Evolutionary conservation across 306 rosid genomes (phyloP), one percentile per base, ranked within the genome.

Genomic region (Cajanus cajan): DNA sequence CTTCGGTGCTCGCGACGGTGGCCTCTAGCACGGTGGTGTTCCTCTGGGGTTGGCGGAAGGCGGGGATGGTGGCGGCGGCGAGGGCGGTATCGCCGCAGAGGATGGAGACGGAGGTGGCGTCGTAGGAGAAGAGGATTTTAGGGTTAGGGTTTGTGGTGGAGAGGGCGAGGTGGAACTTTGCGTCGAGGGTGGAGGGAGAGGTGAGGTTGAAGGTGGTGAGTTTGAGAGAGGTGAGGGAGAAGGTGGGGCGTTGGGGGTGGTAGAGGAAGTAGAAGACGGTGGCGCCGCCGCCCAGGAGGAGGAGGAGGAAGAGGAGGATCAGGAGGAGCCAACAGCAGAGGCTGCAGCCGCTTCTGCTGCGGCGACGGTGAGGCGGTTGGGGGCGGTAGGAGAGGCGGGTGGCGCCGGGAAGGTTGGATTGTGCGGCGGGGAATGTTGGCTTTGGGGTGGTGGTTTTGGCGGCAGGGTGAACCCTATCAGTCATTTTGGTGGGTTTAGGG

Each of bases 331-430:
- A 92, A 80, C 83, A 80, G 77, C 88, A 89, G 71, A 85, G 81
- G 47, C 89, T 86, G 85, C 97, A 88, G 79, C 87, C 89, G 51
- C 92, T 76, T 3, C 91, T 68, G 15, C 94, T 89, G 25, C 90
- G 88, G 39, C 75, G 79, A 5, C 1, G 72, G 70, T 43, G 87
- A 24, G 69, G 68, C 9, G 90, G 79, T 71, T 88, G 93, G 5
- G 93, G 94, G 40, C 93, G 96, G 87, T 90, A 92, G 71, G 97
- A 50, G 0, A 96, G 96, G 45, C 98, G 94, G 41, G 77, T 67
- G 72, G 87, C 88, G 48, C 91, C 90, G 63, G 90, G 87, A 68
- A 86, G 85, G 62, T 92, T 97, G 0, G 96, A 78, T 70, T 92
- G 90, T 21, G 92, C 78, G 31, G 94, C 76, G 0, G 97, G 98